These are phyloP conservation scores for Eudorina sp. DNA, from an alignment of 139 green algal genomes.

Conservation along the genomic window DNA sequence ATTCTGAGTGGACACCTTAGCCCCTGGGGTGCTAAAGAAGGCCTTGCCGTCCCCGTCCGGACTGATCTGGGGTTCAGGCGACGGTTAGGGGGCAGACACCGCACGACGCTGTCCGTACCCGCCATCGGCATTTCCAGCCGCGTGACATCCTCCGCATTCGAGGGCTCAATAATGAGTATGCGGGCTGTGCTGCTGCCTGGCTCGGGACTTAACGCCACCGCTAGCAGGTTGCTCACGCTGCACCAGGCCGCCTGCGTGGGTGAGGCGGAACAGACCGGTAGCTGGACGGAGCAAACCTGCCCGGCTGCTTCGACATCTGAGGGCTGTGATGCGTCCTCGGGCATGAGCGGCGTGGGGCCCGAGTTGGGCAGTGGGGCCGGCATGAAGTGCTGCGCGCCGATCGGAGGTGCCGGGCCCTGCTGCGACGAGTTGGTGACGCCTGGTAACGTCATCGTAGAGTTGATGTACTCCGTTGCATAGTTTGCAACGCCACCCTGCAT, in stretches of 20 bases:
- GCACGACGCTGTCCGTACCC: too few species aligned
- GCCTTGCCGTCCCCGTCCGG: too few species aligned
- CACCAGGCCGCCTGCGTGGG: conserved; percentile 28
- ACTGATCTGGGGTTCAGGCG: too few species aligned
- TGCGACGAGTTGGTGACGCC: background rate
- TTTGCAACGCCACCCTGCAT: background rate
- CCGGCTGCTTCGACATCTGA: background rate
- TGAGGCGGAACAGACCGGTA: background rate
- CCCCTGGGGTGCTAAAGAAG: too few species aligned
- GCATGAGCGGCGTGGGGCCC: background rate
- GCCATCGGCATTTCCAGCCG: conserved; percentile 2
- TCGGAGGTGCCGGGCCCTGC: background rate
- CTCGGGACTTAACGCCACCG: conserved; percentile 11
- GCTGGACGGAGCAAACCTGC: background rate
- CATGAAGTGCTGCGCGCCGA: conserved; percentile 7
- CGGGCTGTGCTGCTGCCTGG: background rate
- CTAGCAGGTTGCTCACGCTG: conserved; percentile 31
- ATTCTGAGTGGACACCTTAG: too few species aligned
- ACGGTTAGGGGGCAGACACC: too few species aligned
- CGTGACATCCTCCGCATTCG: conserved; percentile 30
- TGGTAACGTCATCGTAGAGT: background rate
- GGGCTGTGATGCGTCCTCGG: background rate
- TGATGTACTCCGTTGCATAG: background rate
- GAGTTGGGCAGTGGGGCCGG: background rate
- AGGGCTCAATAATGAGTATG: conserved; percentile 37